Evolutionary conservation across 352 stramenopile species (phyloP).

Genomic region (Phytopythium boreale): DNA sequence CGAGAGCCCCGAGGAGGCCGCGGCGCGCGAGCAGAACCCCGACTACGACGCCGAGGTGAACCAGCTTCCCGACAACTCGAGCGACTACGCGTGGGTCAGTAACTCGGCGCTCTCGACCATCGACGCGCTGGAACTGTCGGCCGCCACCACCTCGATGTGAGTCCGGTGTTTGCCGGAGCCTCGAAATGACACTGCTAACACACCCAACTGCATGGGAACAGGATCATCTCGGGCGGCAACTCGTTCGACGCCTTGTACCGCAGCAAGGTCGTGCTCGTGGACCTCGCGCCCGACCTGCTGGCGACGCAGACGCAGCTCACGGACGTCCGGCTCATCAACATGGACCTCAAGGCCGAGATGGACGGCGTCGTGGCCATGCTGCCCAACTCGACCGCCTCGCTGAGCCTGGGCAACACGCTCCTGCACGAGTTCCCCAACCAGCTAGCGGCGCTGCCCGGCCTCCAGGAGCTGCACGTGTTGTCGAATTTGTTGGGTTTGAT

Average conservation of each 20-base stretch:
- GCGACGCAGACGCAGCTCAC: constrained; percentile 17
- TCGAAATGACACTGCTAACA: not conserved
- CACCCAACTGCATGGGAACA: not conserved
- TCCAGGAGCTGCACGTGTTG: constrained; percentile 15
- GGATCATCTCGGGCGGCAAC: constrained; percentile 14
- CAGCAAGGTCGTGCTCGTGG: constrained; percentile 17
- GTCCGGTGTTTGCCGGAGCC: not conserved
- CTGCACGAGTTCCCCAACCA: constrained; percentile 16
- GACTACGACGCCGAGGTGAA: constrained; percentile 11
- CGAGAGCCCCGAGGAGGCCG: constrained; percentile 20
- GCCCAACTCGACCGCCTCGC: constrained; percentile 14
- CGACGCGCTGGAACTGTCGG: constrained; percentile 14
- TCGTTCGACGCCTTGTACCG: constrained; percentile 13
- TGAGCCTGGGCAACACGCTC: constrained; percentile 27
- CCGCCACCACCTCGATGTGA: constrained; percentile 4
- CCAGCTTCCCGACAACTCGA: constrained; percentile 18
- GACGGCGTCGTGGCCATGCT: constrained; percentile 18
- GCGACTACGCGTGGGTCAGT: constrained; percentile 20
- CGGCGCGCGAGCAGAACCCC: constrained; percentile 10
- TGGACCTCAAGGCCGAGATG: constrained; percentile 20
- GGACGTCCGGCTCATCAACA: constrained; percentile 15
- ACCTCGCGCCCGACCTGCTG: constrained; percentile 18
- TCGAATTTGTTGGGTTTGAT: not conserved
- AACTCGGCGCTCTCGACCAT: constrained; percentile 23
- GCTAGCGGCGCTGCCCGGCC: constrained; percentile 11